Evolutionary conservation across 2,329 filamentous ascomycete genomes (phyloP), one percentile per base, ranked within the genome.

Genomic region (Ceratocystis smalleyi): DNA sequence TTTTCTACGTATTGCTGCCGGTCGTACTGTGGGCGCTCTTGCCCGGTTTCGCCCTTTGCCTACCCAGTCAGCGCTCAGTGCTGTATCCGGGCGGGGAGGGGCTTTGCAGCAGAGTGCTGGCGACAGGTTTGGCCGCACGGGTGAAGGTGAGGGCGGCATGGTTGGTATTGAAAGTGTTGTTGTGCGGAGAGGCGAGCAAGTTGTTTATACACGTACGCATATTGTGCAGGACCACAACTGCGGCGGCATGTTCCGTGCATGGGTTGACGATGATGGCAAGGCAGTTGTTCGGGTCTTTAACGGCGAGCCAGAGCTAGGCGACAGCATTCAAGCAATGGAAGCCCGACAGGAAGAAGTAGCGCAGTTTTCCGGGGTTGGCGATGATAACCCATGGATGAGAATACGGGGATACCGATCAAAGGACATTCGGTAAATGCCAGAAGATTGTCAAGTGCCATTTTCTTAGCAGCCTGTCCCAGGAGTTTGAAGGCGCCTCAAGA

Each of bases 231-330:
- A 91, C 69, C 91, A 86, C 72, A 95, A 96, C 71, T 94, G 88
- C 69, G 87, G 85, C 3, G 91, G 91, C 0, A 91, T 96, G 88
- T 94, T 91, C 71, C 80, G 90, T 22, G 89, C 89, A 0, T 92
- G 87, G 81, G 76, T 88, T 22, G 81, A 88, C 67, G 80, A 84
- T 3, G 71, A 81, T 1, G 86, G 84, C 0, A 75, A 76, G 65
- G 76, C 79, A 19, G 76, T 78, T 27, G 82, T 84, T 71, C 79
- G 81, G 64, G 79, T 86, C 55, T 69, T 69, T 43, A 64, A 66
- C 32, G 69, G 68, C 17, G 67, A 66, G 43, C 35, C 55, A 5
- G 66, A 66, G 27, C 32, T 63, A 1, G 60, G 64, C 12, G 47
- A 62, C 32, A 35, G 35, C 24, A 61, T 67, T 24, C 35, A 43